Percentiles rank a stretch among this genome's conserved stretches.
phyloP scores from a whole-genome alignment of 345 rosid species.

The Brassica incana region DNA sequence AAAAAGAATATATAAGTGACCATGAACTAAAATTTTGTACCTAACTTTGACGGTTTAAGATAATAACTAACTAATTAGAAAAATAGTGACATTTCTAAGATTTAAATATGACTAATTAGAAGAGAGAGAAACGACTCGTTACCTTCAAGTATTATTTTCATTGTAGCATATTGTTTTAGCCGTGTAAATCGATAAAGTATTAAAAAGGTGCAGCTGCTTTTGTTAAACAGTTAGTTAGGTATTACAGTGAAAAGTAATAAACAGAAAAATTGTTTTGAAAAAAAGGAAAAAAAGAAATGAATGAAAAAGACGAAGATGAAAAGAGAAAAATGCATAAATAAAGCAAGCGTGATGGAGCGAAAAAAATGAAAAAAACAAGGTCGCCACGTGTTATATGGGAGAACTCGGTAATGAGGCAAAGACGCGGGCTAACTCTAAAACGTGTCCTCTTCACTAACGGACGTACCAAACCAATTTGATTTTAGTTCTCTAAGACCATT shows the following conservation, averaged over 20 bases:
- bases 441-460: slow-evolving; percentile 43
- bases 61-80: slow-evolving; percentile 23
- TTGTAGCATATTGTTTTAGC: background rate
- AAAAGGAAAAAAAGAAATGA: background rate
- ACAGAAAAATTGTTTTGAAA: background rate
- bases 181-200: background rate
- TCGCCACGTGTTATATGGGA: slow-evolving; percentile 32
- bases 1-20: slow-evolving; percentile 18
- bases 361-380: slow-evolving; percentile 6
- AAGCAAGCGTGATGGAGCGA: slow-evolving; percentile 31
- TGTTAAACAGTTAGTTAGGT: background rate
- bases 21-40: slow-evolving; percentile 18
- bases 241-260: background rate
- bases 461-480: slow-evolving; percentile 36
- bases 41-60: slow-evolving; percentile 43
- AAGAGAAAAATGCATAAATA: background rate
- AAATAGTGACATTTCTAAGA: slow-evolving; percentile 15
- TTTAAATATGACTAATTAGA: background rate
- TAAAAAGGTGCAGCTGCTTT: background rate
- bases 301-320: slow-evolving; percentile 19
- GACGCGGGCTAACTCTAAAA: slow-evolving; percentile 34
- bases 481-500: slow-evolving; percentile 19
- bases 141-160: background rate
- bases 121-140: background rate
- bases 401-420: slow-evolving; percentile 25